Base-by-base conservation (phyloP, 371 early-diverging fungal species). In the Rhizopus stolonifer region DNA sequence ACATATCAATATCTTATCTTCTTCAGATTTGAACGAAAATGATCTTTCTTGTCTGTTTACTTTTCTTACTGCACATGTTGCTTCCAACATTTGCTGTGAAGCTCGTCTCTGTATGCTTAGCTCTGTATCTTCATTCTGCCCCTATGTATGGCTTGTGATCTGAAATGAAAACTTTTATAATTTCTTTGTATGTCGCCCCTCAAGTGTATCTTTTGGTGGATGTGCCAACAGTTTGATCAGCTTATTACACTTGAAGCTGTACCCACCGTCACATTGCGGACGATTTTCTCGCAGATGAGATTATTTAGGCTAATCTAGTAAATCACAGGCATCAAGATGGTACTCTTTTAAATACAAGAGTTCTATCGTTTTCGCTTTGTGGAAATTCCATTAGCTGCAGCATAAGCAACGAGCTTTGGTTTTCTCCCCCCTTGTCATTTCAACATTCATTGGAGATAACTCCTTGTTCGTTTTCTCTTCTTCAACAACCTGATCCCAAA, bases 1-100 rank as follows among this genome's bases (percentile, higher is more conserved):
- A 40, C 51, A 42, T 50, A 38, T 40, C 51, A 50, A 50, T 50
- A 40, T 15, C 40, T 31, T 36, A 34, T 49, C 36, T 49, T 44
- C 43, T 49, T 56, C 19, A 40, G 51, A 23, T 25, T 39, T 22
- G 42, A 50, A 40, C 23, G 42, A 50, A 50, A 17, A 50, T 40
- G 18, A 40, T 40, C 42, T 42, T 40, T 50, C 42, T 23, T 50
- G 11, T 25, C 25, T 49, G 38, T 36, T 36, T 38, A 25, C 39
- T 38, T 25, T 21, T 38, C 39, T 49, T 25, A 49, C 39, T 49
- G 38, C 38, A 39, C 39, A 23, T 49, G 39, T 39, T 39, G 39
- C 29, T 46, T 46, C 13, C 24, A 25, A 49, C 26, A 4, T 2
- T 49, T 15, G 26, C 34, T 39, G 39, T 49, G 39, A 23, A 34